Base-by-base conservation (phyloP, 2,329 filamentous ascomycete genomes). In the Exophiala sideris region DNA sequence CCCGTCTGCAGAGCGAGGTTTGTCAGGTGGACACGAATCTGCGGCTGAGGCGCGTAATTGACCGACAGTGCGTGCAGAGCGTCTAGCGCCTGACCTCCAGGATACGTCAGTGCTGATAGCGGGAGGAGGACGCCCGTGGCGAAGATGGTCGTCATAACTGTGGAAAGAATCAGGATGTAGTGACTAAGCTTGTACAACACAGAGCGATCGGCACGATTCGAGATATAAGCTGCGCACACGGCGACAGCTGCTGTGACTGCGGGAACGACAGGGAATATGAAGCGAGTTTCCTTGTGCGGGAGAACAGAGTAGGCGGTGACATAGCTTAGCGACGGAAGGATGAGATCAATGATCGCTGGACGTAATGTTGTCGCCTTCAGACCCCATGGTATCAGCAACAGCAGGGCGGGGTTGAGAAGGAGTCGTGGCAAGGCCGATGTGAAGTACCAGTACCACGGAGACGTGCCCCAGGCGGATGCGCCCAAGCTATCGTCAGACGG, bases 241-340 rank as follows among this genome's bases (percentile, higher is more conserved):
- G 89, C 85, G 0, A 90, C 86, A 2, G 86, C 81, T 9, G 86
- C 87, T 0, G 91, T 96, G 29, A 97, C 75, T 0, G 86, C 79
- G 0, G 94, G 94, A 20, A 95, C 79, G 48, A 84, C 79, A 72
- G 97, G 97, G 65, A 97, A 84, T 63, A 99, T 86, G 76, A 99
- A 99, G 14, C 94, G 88, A 69, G 91, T 88, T 73, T 99, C 94
- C 69, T 99, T 99, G 75, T 99, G 94, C 0, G 92, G 91, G 58
- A 96, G 87, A 47, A 90, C 64, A 59, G 90, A 96, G 76, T 96
- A 97, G 40, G 95, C 70, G 3, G 79, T 79, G 16, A 95, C 78
- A 69, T 91, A 99, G 29, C 81, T 70, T 1, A 95, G 61, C 8
- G 82, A 79, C 0, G 94, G 91, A 2, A 86, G 63, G 3, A 88